Evolutionary conservation across 352 stramenopile genomes (phyloP).

Genomic region (Phytophthora constricta): DNA sequence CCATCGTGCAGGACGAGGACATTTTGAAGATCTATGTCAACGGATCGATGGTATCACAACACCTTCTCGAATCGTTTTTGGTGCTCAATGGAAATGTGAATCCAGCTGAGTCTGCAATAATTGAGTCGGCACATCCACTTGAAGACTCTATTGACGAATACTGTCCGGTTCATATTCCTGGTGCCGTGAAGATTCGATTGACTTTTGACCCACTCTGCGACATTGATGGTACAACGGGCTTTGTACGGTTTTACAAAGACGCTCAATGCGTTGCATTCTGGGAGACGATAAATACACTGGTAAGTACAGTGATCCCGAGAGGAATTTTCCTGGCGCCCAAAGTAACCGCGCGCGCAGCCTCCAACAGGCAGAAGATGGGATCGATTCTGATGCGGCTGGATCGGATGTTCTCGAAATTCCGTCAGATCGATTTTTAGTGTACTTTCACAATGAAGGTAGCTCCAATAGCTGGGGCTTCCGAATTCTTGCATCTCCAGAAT

Average conservation of each 20-base stretch:
- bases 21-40: conserved; percentile 74
- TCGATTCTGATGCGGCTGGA: conserved; percentile 6
- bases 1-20: conserved; percentile 70
- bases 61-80: conserved; percentile 72
- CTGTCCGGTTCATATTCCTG: conserved; percentile 75
- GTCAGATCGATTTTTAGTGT: conserved; percentile 73
- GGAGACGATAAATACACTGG: conserved; percentile 79
- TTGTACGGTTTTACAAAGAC: conserved; percentile 79
- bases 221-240: conserved; percentile 62
- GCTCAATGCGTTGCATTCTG: conserved; percentile 69
- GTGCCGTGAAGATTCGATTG: conserved; percentile 70
- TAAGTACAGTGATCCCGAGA: conserved; percentile 74
- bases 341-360: conserved; percentile 52
- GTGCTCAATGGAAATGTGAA: conserved; percentile 51
- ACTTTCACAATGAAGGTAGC: conserved; percentile 67
- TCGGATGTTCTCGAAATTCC: conserved; percentile 62
- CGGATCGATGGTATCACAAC: conserved; percentile 64
- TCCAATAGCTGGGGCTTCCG: conserved; percentile 77
- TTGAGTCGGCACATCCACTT: conserved; percentile 70
- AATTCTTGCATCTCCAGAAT: conserved; percentile 61
- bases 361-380: conserved; percentile 23
- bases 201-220: conserved; percentile 80
- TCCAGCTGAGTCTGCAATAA: conserved; percentile 54
- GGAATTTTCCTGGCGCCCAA: conserved; percentile 76
- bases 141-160: conserved; percentile 65